Conservation (phyloP, 371 early-diverging fungal species). For the Mucor lusitanicus region DNA sequence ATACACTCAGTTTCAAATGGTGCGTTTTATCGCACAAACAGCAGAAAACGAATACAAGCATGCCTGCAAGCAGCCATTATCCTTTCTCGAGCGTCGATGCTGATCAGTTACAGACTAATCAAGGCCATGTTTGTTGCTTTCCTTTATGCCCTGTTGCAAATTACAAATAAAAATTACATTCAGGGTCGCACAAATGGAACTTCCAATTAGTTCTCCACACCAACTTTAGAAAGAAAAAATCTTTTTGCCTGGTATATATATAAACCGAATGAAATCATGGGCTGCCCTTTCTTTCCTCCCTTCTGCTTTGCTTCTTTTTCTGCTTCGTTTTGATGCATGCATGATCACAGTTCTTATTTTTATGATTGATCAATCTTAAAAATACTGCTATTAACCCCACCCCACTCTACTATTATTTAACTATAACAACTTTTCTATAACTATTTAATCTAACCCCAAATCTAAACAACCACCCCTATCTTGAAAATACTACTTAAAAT, state of each 20-base stretch:
- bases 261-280: background rate
- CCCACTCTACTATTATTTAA: background rate
- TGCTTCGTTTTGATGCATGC: background rate
- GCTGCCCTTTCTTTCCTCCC: background rate
- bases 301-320: slow-evolving; percentile 1
- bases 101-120: slow-evolving; percentile 1
- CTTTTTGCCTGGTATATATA: background rate
- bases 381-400: slow-evolving; percentile 5
- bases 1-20: slow-evolving; percentile 8
- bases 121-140: background rate
- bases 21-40: background rate
- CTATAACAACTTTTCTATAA: background rate
- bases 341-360: background rate
- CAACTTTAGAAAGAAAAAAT: background rate
- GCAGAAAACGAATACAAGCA: background rate
- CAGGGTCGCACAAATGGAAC: background rate
- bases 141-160: background rate
- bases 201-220: background rate
- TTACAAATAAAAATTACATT: background rate
- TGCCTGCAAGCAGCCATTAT: background rate
- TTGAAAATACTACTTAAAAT: slow-evolving; percentile 26
- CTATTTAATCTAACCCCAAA: slow-evolving; percentile 13
- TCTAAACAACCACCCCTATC: slow-evolving; percentile 12
- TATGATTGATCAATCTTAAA: slow-evolving; percentile 1
- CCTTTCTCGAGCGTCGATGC: background rate